These are phyloP conservation scores for Inga laurina DNA, from an alignment of 306 rosid species.

Conservation along the genomic window DNA sequence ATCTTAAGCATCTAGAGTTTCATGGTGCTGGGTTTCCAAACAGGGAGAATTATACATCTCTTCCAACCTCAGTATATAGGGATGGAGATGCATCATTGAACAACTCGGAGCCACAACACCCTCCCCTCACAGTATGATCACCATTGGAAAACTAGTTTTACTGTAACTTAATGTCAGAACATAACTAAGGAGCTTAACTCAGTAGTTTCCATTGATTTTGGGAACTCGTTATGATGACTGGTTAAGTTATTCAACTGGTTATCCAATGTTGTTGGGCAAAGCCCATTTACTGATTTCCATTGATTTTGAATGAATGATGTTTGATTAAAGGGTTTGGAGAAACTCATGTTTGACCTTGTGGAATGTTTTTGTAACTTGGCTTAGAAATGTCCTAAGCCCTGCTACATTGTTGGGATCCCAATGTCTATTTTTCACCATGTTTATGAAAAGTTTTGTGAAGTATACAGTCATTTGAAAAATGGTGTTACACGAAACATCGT, in stretches of 20 bases:
- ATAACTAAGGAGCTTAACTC: not conserved
- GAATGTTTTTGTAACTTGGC: not conserved
- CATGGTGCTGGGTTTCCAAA: not conserved
- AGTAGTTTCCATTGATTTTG: not conserved
- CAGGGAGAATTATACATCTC: not conserved
- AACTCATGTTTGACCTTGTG: too few relatives aligned
- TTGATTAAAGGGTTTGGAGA: too few relatives aligned
- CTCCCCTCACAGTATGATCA: constrained; percentile 47
- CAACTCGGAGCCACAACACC: constrained; percentile 18
- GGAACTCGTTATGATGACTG: not conserved
- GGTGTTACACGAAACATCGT: too few relatives aligned
- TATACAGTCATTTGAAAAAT: too few relatives aligned
- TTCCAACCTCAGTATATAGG: not conserved
- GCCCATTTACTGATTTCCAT: too few relatives aligned
- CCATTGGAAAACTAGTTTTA: constrained; percentile 43
- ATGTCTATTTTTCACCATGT: not conserved
- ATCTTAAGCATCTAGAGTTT: not conserved
- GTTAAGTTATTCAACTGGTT: not conserved
- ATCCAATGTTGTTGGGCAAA: not conserved
- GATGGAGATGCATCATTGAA: not conserved
- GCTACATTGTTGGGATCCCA: not conserved
- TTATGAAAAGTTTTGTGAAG: too few relatives aligned
- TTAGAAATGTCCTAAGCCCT: not conserved
- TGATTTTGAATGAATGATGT: too few relatives aligned
- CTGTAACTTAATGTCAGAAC: constrained; percentile 30